Percentiles rank a stretch among this genome's conserved stretches.
These are phyloP conservation scores for Funneliformis mosseae DNA, from an alignment of 192 early-diverging fungal species.

Conservation along the genomic window DNA sequence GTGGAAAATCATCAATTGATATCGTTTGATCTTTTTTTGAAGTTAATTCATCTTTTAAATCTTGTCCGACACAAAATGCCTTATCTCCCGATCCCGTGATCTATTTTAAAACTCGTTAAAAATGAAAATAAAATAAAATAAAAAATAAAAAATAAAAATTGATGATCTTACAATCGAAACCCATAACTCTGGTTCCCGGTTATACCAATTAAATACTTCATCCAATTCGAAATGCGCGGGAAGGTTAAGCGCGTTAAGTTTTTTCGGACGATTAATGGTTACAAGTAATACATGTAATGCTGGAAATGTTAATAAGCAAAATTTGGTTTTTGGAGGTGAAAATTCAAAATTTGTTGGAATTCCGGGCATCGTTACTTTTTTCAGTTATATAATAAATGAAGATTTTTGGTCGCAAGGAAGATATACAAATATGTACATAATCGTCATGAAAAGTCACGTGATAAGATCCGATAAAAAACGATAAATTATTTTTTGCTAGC, in stretches of 20 bases:
- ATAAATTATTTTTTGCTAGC: too few relatives aligned
- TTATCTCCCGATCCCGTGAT: slow-evolving; percentile 41
- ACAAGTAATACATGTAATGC: slow-evolving; percentile 36
- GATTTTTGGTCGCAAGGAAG: too few relatives aligned
- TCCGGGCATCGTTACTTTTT: too few relatives aligned
- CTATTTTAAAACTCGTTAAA: slow-evolving; percentile 22
- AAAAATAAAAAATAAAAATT: not conserved
- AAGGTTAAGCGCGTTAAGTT: slow-evolving; percentile 39
- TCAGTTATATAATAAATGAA: too few relatives aligned
- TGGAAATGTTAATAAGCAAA: slow-evolving; percentile 32
- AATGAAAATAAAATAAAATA: not conserved
- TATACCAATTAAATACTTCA: slow-evolving; percentile 39
- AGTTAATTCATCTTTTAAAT: slow-evolving; percentile 37
- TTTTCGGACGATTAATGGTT: slow-evolving; percentile 43
- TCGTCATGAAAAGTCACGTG: too few relatives aligned
- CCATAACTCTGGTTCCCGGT: slow-evolving; percentile 38
- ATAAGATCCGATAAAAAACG: too few relatives aligned
- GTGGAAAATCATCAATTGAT: not conserved
- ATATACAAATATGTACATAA: too few relatives aligned
- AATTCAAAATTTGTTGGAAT: not conserved
- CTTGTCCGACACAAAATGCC: slow-evolving; percentile 45
- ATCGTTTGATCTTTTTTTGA: not conserved
- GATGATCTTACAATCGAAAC: slow-evolving; percentile 35
- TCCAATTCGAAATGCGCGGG: slow-evolving; percentile 38
- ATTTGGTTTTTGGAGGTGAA: slow-evolving; percentile 31